Percentiles rank a stretch among this genome's conserved stretches.
phyloP scores from a whole-genome alignment of 495 filamentous ascomycete genomes.

The Cladorrhinum samala region DNA sequence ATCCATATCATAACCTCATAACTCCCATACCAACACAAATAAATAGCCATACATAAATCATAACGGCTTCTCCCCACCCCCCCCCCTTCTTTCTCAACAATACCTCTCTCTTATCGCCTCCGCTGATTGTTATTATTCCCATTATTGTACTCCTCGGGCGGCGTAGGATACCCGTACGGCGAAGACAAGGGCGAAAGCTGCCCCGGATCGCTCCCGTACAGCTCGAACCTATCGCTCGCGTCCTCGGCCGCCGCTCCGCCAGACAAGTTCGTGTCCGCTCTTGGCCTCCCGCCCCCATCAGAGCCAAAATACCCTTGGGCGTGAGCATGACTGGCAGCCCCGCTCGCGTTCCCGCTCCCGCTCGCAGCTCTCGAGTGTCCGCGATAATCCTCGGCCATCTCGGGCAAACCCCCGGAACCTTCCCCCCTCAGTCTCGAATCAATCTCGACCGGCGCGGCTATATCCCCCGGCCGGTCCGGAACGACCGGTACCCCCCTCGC shows the following conservation, averaged over 20 bases:
- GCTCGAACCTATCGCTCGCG: constrained; percentile 16
- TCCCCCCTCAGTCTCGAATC: constrained; percentile 17
- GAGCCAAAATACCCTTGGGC: background rate
- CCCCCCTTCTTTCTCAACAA: too few relatives aligned
- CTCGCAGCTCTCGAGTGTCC: background rate
- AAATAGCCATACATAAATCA: background rate
- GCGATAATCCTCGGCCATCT: too few relatives aligned
- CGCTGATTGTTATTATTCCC: background rate
- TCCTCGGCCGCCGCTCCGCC: background rate
- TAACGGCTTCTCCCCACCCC: too few relatives aligned
- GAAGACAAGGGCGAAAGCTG: background rate
- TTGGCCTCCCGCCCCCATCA: background rate
- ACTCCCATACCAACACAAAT: background rate
- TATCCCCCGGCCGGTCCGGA: constrained; percentile 29
- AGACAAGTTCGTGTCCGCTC: background rate
- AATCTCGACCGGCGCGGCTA: constrained; percentile 31
- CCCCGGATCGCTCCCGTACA: constrained; percentile 21
- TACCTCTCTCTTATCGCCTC: too few relatives aligned
- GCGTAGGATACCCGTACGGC: background rate
- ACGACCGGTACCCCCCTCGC: constrained; percentile 13
- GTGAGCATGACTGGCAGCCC: too few relatives aligned
- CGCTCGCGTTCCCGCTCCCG: too few relatives aligned
- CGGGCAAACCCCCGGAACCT: too few relatives aligned
- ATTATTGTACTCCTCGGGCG: background rate
- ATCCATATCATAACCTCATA: background rate